phyloP scores from a whole-genome alignment of 2,329 filamentous ascomycete species.

The Ustulina deusta region DNA sequence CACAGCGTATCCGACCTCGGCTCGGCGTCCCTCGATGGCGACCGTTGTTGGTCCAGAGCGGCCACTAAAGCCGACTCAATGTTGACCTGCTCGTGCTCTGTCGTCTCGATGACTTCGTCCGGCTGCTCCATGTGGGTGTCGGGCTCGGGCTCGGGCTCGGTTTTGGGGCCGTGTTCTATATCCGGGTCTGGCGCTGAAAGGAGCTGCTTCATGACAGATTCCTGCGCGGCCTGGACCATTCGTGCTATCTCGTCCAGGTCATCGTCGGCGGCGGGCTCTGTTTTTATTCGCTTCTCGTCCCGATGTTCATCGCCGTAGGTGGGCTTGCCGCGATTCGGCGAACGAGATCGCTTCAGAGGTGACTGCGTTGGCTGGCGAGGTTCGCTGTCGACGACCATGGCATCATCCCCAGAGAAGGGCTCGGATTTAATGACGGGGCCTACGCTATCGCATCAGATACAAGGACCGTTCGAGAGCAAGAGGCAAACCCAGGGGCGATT shows the following conservation, averaged over 20 bases:
- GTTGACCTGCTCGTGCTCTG: conserved; percentile 41
- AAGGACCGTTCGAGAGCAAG: background rate
- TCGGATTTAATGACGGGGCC: conserved; percentile 50
- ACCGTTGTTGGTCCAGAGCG: conserved; percentile 36
- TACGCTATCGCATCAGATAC: conserved; percentile 38
- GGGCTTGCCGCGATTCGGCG: conserved; percentile 39
- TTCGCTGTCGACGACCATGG: conserved; percentile 44
- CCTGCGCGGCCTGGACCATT: conserved; percentile 49
- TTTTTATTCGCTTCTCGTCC: conserved; percentile 50
- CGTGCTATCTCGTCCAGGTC: conserved; percentile 46
- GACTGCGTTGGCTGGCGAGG: conserved; percentile 35
- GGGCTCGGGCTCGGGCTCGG: conserved; percentile 4
- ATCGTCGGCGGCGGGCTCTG: conserved; percentile 40
- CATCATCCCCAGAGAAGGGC: conserved; percentile 42
- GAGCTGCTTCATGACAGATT: conserved; percentile 48
- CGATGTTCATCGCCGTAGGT: conserved; percentile 34
- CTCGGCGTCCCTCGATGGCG: conserved; percentile 42
- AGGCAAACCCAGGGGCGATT: background rate
- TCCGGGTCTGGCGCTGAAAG: conserved; percentile 32
- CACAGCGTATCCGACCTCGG: conserved; percentile 48
- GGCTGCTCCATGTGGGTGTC: conserved; percentile 17
- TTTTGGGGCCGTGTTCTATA: conserved; percentile 15
- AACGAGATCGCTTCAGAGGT: conserved; percentile 48
- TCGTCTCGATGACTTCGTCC: conserved; percentile 38
- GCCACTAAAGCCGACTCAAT: conserved; percentile 40